phyloP scores from a whole-genome alignment of 2,329 filamentous ascomycete species.

The Diplodia intermedia region DNA sequence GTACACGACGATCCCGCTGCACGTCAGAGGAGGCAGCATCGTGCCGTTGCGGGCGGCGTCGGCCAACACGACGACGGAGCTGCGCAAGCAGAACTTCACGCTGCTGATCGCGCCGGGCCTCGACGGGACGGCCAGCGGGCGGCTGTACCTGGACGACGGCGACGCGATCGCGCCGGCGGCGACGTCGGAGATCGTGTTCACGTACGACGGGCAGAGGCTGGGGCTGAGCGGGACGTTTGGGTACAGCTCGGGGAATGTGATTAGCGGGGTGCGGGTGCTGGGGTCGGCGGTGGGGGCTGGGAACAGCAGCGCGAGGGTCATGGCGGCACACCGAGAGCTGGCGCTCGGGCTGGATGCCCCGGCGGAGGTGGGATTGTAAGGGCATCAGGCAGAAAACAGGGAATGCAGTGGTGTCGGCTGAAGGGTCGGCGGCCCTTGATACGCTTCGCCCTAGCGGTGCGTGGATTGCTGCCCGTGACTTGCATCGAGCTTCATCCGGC shows the following conservation, averaged over 20 bases:
- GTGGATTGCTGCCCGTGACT: constrained; percentile 7
- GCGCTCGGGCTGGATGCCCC: constrained; percentile 5
- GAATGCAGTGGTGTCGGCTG: constrained; percentile 15
- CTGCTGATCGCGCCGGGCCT: constrained; percentile 71
- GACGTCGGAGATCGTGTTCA: constrained; percentile 66
- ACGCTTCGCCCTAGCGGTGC: not conserved
- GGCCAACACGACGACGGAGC: constrained; percentile 67
- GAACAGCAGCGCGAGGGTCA: constrained; percentile 8
- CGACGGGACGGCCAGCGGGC: constrained; percentile 69
- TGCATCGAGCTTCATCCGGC: not conserved
- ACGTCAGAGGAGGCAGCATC: constrained; percentile 70
- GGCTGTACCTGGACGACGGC: constrained; percentile 80
- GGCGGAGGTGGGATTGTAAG: constrained; percentile 16
- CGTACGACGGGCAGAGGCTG: constrained; percentile 62
- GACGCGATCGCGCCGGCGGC: constrained; percentile 66
- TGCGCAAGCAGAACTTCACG: constrained; percentile 71
- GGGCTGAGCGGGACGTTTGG: constrained; percentile 61
- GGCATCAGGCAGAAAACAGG: constrained; percentile 6
- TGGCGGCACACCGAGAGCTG: constrained; percentile 10
- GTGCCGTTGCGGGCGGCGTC: constrained; percentile 64
- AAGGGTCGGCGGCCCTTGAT: constrained; percentile 6
- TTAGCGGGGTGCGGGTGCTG: constrained; percentile 41
- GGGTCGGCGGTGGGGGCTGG: constrained; percentile 36
- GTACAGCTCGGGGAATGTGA: constrained; percentile 50
- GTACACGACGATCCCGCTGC: constrained; percentile 67